Evolutionary conservation across 805 yeast genomes (phyloP), one percentile per base, ranked within the genome.

Genomic region (Wickerhamiella domercqiae): DNA sequence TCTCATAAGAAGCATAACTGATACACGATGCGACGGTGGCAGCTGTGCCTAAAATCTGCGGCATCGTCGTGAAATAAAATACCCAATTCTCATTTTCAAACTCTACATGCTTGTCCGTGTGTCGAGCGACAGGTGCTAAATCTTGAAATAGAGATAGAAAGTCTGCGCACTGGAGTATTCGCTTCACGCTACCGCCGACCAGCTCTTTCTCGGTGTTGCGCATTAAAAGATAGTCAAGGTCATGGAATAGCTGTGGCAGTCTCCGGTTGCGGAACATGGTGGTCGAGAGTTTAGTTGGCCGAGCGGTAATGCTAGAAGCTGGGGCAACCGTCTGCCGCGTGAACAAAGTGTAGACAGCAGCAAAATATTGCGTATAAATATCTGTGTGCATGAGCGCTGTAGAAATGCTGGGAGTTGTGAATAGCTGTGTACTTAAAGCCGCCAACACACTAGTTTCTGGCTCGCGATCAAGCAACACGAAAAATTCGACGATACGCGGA

Each of bases 11-110:
- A 29, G 52, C 49, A 11, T 45, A 47, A 20, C 39, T 28, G 20
- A 54, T 46, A 4, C 62, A 62, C 7, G 43, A 34, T 0, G 66
- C 64, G 3, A 60, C 52, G 17, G 48, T 45, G 6, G 53, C 45
- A 3, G 60, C 59, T 1, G 62, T 52, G 39, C 78, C 77, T 7
- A 77, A 67, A 0, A 81, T 66, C 3, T 75, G 79, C 38, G 80
- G 75, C 41, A 75, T 56, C 1, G 78, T 72, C 43, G 77, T 78
- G 53, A 78, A 78, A 49, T 67, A 77, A 2, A 73, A 68, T 1
- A 77, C 69, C 64, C 86, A 90, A 36, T 81, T 87, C 22, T 80
- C 81, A 32, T 75, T 75, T 52, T 87, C 98, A 53, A 79, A 90
- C 52, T 86, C 95, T 7, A 87, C 84, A 55, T 87, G 98, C 41